Conservation (phyloP, 1,284 basidiomycete genomes). For the Rhodotorula sp. region DNA sequence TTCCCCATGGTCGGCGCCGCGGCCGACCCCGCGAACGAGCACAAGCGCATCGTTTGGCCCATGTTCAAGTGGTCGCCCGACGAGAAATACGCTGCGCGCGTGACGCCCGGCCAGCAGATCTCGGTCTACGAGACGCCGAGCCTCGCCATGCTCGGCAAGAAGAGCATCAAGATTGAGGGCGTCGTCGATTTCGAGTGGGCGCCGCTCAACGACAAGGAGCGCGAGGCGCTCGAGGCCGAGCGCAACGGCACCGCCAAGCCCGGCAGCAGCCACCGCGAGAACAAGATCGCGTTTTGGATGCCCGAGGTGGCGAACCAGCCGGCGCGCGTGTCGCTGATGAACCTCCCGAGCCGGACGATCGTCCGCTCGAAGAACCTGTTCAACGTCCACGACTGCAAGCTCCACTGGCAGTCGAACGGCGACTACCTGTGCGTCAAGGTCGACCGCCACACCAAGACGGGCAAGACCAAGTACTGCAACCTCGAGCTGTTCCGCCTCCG, state of each 20-base stretch:
- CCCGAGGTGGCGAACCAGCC: conserved; percentile 96
- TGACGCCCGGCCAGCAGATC: conserved; percentile 87
- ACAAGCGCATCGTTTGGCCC: conserved; percentile 80
- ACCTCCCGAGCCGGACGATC: conserved; percentile 80
- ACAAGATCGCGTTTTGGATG: conserved; percentile 96
- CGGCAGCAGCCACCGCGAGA: conserved; percentile 61
- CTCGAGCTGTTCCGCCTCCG: conserved; percentile 96
- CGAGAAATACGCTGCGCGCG: conserved; percentile 89
- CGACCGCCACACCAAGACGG: conserved; percentile 98
- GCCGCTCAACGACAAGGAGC: conserved; percentile 86
- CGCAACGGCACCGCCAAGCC: conserved; percentile 73
- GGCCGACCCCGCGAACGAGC: conserved; percentile 50
- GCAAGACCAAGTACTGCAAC: conserved; percentile 98
- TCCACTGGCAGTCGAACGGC: conserved; percentile 98
- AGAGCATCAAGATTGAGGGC: conserved; percentile 96
- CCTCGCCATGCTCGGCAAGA: conserved; percentile 95
- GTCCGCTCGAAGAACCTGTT: conserved; percentile 96
- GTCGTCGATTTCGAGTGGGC: conserved; percentile 99
- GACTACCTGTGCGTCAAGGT: conserved; percentile 99
- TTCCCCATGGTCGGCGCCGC: conserved; percentile 65
- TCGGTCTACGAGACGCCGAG: conserved; percentile 93
- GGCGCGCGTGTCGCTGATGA: conserved; percentile 89
- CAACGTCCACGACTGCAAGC: conserved; percentile 97
- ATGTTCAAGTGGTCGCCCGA: conserved; percentile 97
- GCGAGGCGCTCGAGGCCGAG: conserved; percentile 84